Conservation (phyloP, 176 grass and related monocot species). For the Panicum miliaceum region DNA sequence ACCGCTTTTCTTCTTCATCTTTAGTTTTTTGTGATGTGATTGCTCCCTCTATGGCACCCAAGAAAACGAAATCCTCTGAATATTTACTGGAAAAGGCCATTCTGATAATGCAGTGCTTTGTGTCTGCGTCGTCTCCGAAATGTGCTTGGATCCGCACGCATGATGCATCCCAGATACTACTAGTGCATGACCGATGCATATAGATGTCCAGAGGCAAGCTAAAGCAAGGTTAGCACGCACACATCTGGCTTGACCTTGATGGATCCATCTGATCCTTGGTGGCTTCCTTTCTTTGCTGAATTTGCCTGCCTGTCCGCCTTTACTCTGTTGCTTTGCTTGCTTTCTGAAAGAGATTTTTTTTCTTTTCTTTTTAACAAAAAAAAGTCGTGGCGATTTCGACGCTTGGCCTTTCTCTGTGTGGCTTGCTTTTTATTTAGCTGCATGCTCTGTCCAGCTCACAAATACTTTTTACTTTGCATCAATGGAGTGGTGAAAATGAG, state of each 20-base stretch:
- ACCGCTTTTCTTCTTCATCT: background rate
- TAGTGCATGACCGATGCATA: no score
- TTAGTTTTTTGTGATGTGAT: constrained; percentile 17
- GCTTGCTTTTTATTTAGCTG: background rate
- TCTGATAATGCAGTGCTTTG: background rate
- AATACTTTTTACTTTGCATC: background rate
- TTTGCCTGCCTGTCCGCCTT: background rate
- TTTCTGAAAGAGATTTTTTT: background rate
- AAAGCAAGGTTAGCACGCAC: background rate
- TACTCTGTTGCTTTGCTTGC: background rate
- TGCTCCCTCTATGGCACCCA: background rate
- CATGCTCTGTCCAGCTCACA: no score
- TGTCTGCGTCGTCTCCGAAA: background rate
- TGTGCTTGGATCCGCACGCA: background rate
- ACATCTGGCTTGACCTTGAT: background rate
- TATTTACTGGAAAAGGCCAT: no score
- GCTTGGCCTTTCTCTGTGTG: background rate
- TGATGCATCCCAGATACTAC: no score
- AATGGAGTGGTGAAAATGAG: no score
- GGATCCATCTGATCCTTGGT: background rate
- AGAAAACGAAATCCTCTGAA: no score
- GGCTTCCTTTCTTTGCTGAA: background rate
- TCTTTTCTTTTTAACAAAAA: no score
- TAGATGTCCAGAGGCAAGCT: no score
- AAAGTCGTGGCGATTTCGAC: constrained; percentile 11